Conservation (phyloP, 768 basidiomycete species). For the Trametes gibbosa region DNA sequence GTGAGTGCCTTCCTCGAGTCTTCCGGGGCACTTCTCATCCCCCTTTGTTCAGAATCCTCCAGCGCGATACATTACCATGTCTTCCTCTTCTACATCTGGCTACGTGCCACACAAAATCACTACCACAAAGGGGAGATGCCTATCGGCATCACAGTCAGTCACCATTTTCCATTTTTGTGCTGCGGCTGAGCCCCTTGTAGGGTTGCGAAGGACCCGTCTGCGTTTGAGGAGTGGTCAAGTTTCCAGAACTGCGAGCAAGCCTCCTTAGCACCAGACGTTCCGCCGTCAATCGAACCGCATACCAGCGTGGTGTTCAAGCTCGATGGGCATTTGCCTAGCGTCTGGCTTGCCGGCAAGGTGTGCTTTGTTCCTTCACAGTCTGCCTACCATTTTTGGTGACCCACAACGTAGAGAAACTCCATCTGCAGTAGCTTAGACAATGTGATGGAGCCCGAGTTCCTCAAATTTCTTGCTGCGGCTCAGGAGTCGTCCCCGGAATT, state of each 20-base stretch:
- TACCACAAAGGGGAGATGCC: background rate
- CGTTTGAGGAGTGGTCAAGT: conserved; percentile 50
- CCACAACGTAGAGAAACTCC: background rate
- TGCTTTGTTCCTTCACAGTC: background rate
- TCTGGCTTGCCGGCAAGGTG: conserved; percentile 43
- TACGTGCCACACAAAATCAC: background rate
- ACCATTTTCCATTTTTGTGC: background rate
- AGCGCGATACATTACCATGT: background rate
- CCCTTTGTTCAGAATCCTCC: background rate
- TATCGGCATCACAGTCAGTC: conserved; percentile 5
- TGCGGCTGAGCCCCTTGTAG: conserved; percentile 4
- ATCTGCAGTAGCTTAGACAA: conserved; percentile 27
- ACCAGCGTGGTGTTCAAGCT: conserved; percentile 40
- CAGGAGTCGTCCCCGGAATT: conserved; percentile 35
- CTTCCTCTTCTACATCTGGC: background rate
- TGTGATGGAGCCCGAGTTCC: conserved; percentile 26
- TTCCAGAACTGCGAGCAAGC: conserved; percentile 51
- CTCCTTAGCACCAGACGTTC: conserved; percentile 41
- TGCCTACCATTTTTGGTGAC: background rate
- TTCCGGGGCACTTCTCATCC: background rate
- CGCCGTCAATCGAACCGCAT: conserved; percentile 36
- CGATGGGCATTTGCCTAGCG: conserved; percentile 34
- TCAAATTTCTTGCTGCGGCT: conserved; percentile 36
- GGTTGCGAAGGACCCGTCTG: conserved; percentile 5
- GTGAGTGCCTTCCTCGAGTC: conserved; percentile 2